Conservation (phyloP, 371 early-diverging fungal species). For the Gilbertella persicaria region DNA sequence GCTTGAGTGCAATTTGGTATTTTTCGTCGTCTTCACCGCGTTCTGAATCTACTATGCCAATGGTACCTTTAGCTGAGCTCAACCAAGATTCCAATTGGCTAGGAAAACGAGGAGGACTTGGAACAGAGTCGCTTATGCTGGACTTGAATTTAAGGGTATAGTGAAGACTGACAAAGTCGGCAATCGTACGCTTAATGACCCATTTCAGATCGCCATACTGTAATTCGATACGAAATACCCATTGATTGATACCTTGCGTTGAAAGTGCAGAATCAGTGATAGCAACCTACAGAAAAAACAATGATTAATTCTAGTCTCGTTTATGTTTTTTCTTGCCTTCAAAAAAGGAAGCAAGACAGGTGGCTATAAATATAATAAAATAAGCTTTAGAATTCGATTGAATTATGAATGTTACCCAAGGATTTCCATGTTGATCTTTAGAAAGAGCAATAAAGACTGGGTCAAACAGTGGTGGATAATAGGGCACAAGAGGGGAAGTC, state of each 20-base stretch:
- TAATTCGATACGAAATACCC: conserved; percentile 72
- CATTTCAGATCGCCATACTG: conserved; percentile 83
- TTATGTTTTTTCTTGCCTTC: conserved; percentile 25
- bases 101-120: conserved; percentile 46
- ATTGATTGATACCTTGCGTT: conserved; percentile 43
- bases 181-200: conserved; percentile 67
- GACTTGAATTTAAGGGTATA: conserved; percentile 56
- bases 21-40: conserved; percentile 27
- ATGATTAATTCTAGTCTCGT: neutral
- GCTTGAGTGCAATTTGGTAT: conserved; percentile 43
- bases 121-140: conserved; percentile 28
- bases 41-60: conserved; percentile 16
- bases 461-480: conserved; percentile 44
- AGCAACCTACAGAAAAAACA: conserved; percentile 32
- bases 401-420: conserved; percentile 28
- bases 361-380: conserved; percentile 29
- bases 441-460: conserved; percentile 43
- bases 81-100: conserved; percentile 47
- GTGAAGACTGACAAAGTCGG: conserved; percentile 73
- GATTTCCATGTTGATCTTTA: conserved; percentile 37
- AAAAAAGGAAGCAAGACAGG: conserved; percentile 46
- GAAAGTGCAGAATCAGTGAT: conserved; percentile 57
- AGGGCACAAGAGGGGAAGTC: conserved; percentile 29
- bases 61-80: conserved; percentile 35
- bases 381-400: neutral